Base-by-base conservation (phyloP, 2,329 filamentous ascomycete genomes). In the Leptographium flavum region DNA sequence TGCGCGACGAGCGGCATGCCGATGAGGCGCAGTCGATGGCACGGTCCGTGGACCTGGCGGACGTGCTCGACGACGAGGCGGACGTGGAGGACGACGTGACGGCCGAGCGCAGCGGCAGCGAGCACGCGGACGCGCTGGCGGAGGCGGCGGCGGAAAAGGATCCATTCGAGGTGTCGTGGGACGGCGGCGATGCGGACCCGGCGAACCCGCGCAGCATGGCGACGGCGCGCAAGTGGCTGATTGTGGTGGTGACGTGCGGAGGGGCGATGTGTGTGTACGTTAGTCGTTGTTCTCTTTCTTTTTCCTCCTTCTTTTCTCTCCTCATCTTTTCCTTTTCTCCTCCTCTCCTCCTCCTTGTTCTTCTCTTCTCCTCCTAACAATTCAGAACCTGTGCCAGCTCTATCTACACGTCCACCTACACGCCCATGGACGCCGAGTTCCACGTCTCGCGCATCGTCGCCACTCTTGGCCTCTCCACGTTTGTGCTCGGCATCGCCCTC, bases 381-480 rank as follows among this genome's bases (percentile, higher is more conserved):
- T n/a, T n/a, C n/a, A 47, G 40, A 7, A 52, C 52, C 19, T 52
- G 81, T 58, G 77, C 84, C 2, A 88, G 83, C 40, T 92, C 87
- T n/a, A 78, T 94, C 54, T 94, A 95, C 62, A 90, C 87, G 1
- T 76, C 77, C 13, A 92, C 84, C 0, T 95, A 94, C 60, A 58
- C 56, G 17, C 83, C 92, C 60, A 76, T 94, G 62, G 76, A 81
- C 50, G 64, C 68, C 23, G 83, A 93, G 48, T 93, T 94, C 54
- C 64, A 74, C 52, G 74, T 74, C 54, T 82, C 83, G 0, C 72
- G 75, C 46, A 68, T 85, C 42, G 72, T 93, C 22, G 85, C 82
- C 13, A 87, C 86, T 3, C 61, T 94, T 10, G 90, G 88, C 0
- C 66, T 95, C 43, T 87, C 84, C 1, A 70, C 83, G 1, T 95